A percentile compares a stretch with the other conserved stretches of the same genome.
Evolutionary conservation across 495 filamentous ascomycete genomes (phyloP).

Genomic region (Viridothelium virens): DNA sequence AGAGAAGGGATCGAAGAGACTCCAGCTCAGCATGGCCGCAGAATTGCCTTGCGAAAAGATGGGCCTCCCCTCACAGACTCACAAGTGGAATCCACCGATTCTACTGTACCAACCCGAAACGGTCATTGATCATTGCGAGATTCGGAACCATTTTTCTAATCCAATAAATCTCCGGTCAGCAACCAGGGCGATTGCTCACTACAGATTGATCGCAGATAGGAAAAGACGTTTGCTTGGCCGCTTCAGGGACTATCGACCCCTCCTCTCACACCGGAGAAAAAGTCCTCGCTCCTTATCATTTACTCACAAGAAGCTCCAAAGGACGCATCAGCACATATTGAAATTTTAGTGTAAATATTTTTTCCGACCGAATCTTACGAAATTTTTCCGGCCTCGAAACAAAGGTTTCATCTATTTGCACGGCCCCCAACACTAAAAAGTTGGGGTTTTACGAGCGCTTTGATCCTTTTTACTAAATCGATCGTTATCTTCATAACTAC

Average conservation of each 20-base stretch:
- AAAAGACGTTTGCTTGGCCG: no score
- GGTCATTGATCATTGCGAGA: not conserved
- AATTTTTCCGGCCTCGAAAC: not conserved
- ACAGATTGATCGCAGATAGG: no score
- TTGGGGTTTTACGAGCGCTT: not conserved
- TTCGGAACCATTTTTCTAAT: not conserved
- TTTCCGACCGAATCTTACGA: not conserved
- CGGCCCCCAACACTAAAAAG: constrained; percentile 6
- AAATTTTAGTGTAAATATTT: not conserved
- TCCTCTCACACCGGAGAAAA: not conserved
- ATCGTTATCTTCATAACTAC: not conserved
- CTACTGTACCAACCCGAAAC: not conserved
- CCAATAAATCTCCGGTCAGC: not conserved
- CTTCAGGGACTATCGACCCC: no score
- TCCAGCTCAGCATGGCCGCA: not conserved
- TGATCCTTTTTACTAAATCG: not conserved
- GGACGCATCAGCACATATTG: no score
- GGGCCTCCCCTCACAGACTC: not conserved
- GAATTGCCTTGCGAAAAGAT: not conserved
- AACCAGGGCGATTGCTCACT: not conserved
- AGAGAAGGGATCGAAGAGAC: not conserved
- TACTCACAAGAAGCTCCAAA: no score
- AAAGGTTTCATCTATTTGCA: not conserved
- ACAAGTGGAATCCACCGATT: not conserved
- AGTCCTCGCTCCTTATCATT: not conserved